These are phyloP conservation scores for Nicotiana otophora DNA, from an alignment of 257 asterid species.

Conservation along the genomic window DNA sequence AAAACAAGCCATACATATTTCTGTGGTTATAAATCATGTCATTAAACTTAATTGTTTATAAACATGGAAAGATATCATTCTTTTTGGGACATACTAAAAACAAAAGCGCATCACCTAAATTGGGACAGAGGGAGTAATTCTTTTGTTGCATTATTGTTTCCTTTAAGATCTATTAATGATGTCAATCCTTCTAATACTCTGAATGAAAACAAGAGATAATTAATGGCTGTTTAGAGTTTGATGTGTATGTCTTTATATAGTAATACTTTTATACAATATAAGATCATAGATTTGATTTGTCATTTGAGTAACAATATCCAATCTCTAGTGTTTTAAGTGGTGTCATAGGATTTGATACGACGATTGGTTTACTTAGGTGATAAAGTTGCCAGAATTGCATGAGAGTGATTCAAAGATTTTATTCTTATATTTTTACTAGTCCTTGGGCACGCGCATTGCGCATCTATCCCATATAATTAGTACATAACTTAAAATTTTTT, in stretches of 20 bases:
- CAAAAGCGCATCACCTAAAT: no score
- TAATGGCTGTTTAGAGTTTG: neutral
- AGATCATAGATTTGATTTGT: neutral
- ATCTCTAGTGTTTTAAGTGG: neutral
- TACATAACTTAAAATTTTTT: no score
- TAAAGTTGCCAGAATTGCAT: neutral
- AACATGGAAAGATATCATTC: no score
- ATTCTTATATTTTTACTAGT: neutral
- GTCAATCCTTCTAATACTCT: neutral
- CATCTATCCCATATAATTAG: no score
- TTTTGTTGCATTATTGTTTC: neutral
- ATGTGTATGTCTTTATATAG: neutral
- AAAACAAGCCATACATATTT: no score
- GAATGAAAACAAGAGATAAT: neutral
- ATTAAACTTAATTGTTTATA: no score
- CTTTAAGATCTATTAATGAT: neutral
- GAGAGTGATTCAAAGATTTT: conserved; percentile 4
- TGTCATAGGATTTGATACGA: neutral
- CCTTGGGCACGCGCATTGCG: no score
- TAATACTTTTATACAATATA: neutral
- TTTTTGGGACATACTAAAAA: no score
- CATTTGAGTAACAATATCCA: neutral
- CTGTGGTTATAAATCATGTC: no score
- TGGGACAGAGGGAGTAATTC: neutral
- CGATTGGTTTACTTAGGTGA: neutral